Percentiles rank a stretch among this genome's conserved stretches.
These are phyloP conservation scores for Rhinocladiella similis DNA, from an alignment of 2,329 filamentous ascomycete species.

Conservation along the genomic window DNA sequence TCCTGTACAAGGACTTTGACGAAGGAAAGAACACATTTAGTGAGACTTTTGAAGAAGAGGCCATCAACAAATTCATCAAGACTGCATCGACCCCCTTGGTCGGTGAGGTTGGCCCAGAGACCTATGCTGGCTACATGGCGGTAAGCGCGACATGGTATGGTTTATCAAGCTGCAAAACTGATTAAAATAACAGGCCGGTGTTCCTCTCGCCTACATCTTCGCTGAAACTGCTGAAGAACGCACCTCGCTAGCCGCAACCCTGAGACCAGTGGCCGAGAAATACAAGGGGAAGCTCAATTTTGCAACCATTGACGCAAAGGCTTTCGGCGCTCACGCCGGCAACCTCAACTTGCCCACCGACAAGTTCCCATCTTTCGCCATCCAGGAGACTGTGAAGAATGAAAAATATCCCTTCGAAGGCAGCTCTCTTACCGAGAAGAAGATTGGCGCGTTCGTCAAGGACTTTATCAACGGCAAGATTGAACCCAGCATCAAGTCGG, in stretches of 20 bases:
- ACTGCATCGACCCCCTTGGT: conserved; percentile 83
- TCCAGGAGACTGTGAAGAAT: conserved; percentile 94
- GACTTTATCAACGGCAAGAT: conserved; percentile 84
- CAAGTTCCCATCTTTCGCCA: conserved; percentile 96
- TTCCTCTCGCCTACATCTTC: conserved; percentile 97
- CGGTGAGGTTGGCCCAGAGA: conserved; percentile 95
- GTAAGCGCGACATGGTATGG: conserved; percentile 44
- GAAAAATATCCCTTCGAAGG: conserved; percentile 93
- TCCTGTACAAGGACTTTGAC: conserved; percentile 97
- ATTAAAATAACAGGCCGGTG: conserved; percentile 59
- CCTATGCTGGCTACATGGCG: conserved; percentile 92
- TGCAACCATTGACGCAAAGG: conserved; percentile 91
- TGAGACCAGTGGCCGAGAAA: conserved; percentile 87
- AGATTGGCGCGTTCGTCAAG: conserved; percentile 79
- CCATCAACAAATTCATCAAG: conserved; percentile 81
- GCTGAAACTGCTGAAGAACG: conserved; percentile 90
- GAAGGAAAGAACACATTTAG: conserved; percentile 87
- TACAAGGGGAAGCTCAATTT: conserved; percentile 96
- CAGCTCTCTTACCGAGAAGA: conserved; percentile 71
- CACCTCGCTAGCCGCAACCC: conserved; percentile 68
- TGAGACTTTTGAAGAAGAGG: conserved; percentile 77
- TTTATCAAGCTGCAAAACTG: neutral
- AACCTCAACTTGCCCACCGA: conserved; percentile 97
- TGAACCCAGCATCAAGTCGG: conserved; percentile 96
- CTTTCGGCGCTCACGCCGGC: conserved; percentile 89